A percentile compares a stretch with the other conserved stretches of the same genome.
phyloP scores from a whole-genome alignment of 225 moss, liverwort and hornwort species.

The Physcomitrium patens region DNA sequence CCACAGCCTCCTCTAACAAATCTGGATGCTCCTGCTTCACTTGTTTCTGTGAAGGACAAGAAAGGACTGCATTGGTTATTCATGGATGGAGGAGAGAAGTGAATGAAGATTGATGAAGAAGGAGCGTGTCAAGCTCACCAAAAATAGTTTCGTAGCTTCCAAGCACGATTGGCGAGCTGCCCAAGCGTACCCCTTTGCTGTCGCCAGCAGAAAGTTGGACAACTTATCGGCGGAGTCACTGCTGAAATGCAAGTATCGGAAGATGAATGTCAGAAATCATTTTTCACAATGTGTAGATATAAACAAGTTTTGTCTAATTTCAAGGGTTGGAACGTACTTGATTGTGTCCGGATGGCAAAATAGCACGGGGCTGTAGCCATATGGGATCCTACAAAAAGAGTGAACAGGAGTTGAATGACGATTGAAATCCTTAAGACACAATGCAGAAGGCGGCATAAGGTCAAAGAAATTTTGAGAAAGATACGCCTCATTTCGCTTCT shows the following conservation, averaged over 20 bases:
- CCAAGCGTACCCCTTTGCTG: constrained; percentile 47
- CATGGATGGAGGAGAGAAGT: not conserved
- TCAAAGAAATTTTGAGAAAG: not conserved
- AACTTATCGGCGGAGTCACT: constrained; percentile 42
- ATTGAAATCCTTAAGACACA: not conserved
- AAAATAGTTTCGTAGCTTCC: constrained; percentile 36
- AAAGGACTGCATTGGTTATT: not conserved
- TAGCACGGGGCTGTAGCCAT: constrained; percentile 66
- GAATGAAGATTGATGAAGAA: not conserved
- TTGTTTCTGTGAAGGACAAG: constrained; percentile 39
- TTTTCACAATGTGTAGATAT: not conserved
- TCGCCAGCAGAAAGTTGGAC: constrained; percentile 45
- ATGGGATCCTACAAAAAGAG: constrained; percentile 61
- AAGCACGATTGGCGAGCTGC: constrained; percentile 38
- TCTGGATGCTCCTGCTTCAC: constrained; percentile 60
- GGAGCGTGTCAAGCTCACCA: constrained; percentile 39
- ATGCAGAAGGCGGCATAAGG: not conserved
- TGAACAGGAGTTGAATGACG: not conserved
- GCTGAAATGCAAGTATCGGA: constrained; percentile 22
- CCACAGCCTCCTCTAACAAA: constrained; percentile 49
- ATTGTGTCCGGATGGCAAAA: constrained; percentile 66
- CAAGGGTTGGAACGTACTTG: constrained; percentile 46
- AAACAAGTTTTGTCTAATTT: not conserved
- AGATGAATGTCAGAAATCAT: not conserved
- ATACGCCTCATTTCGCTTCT: too few relatives aligned